phyloP scores from a whole-genome alignment of 106 monocot species.

The Dendrobium catenatum region DNA sequence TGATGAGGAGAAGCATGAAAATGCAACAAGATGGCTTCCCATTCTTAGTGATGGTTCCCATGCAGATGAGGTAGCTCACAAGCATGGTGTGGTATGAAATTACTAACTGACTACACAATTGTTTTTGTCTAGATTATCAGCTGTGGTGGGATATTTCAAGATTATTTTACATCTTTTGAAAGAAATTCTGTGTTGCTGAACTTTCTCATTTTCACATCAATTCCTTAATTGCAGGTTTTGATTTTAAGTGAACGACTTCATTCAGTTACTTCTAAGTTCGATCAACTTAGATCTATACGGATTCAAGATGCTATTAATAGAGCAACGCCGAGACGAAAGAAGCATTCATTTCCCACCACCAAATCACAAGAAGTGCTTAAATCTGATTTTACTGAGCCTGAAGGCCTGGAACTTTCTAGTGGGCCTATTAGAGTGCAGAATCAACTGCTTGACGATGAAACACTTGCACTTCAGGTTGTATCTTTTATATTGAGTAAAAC shows the following conservation, averaged over 20 bases:
- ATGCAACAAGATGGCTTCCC: constrained; percentile 59
- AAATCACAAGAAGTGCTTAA: constrained; percentile 28
- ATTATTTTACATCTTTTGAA: neutral
- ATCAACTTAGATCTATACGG: constrained; percentile 72
- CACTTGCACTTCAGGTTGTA: constrained; percentile 71
- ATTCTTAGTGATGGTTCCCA: constrained; percentile 36
- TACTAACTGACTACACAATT: neutral
- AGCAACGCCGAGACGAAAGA: constrained; percentile 73
- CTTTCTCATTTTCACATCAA: neutral
- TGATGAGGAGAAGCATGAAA: constrained; percentile 53
- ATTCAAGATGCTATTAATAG: constrained; percentile 79
- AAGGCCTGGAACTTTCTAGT: constrained; percentile 23
- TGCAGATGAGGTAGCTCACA: constrained; percentile 81
- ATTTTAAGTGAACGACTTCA: constrained; percentile 84
- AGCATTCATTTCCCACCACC: constrained; percentile 15
- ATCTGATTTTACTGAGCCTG: constrained; percentile 24
- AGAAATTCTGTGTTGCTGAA: neutral
- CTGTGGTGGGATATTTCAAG: neutral
- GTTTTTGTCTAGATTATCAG: neutral
- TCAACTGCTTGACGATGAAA: constrained; percentile 88
- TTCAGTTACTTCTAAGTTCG: constrained; percentile 77
- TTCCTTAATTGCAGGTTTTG: constrained; percentile 51
- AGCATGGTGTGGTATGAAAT: constrained; percentile 80
- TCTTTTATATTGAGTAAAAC: neutral
- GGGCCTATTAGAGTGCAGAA: constrained; percentile 39